phyloP scores from a whole-genome alignment of 257 asterid genomes.

The Fraxinus anomala region DNA sequence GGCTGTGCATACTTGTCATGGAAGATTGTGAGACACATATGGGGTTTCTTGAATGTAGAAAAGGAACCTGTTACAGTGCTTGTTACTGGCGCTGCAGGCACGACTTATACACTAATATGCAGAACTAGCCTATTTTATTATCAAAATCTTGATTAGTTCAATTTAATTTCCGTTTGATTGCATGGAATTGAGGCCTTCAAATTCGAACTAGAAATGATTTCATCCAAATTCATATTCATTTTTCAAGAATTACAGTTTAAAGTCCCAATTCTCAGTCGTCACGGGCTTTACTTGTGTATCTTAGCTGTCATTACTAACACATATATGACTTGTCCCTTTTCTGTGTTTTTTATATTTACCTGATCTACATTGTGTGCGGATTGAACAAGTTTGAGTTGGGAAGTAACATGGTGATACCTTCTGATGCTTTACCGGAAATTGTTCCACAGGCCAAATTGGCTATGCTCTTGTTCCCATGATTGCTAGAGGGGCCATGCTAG shows the following conservation, averaged over 20 bases:
- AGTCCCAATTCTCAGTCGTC: no score
- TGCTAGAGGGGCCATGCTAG: constrained; percentile 79
- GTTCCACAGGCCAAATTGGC: constrained; percentile 76
- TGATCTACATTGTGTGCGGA: no score
- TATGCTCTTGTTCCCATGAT: constrained; percentile 87
- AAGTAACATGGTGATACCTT: no score
- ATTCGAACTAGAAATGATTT: not conserved
- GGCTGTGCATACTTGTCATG: constrained; percentile 63
- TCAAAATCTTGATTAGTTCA: not conserved
- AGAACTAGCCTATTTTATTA: not conserved
- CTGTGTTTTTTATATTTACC: no score
- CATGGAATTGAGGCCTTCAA: not conserved
- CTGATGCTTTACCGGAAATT: not conserved
- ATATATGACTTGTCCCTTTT: no score
- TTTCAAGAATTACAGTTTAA: not conserved
- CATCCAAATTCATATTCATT: not conserved
- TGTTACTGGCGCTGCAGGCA: constrained; percentile 93
- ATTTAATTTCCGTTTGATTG: not conserved
- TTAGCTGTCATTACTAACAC: no score
- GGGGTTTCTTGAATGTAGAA: constrained; percentile 47
- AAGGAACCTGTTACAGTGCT: constrained; percentile 67
- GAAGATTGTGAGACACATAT: constrained; percentile 59
- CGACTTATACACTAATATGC: constrained; percentile 19
- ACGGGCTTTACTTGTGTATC: constrained; percentile 35
- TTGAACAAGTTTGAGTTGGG: no score